Evolutionary conservation across 306 rosid species (phyloP), one percentile per base, ranked within the genome.

Genomic region (Alnus glutinosa): DNA sequence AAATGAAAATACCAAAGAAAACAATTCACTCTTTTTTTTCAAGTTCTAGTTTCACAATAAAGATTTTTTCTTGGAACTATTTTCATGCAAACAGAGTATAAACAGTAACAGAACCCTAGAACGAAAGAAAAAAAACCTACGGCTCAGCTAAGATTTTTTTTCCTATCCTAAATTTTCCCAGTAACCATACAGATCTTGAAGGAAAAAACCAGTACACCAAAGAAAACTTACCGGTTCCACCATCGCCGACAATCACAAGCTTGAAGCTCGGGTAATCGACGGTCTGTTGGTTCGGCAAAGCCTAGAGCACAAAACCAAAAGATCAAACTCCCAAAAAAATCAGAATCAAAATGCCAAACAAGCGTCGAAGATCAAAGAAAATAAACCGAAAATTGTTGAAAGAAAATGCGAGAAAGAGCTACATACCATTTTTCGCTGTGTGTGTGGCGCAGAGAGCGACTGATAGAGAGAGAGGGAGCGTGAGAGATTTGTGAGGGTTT

Each of bases 191-290:
- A 76, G 62, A 82, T 69, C 78, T 75, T 0, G 34, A 73, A 16
- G 3, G 4, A 49, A 23, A 78, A 12, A 3, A 49, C 5, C 59
- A 12, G n/a, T 11, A 7, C 3, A 36, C 1, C 14, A 6, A 75
- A 62, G 16, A 14, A 9, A 1, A 6, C 2, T 9, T 46, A 90
- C 97, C 97, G 1, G 97, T 92, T 81, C 96, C 97, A 39, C 97
- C 97, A 59, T 92, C 97, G 1, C 97, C 97, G 5, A 92, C 97
- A 8, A 92, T 82, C 9, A 92, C 94, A 62, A 92, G 97, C 89
- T 92, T 92, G 86, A 92, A 92, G 83, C 90, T 89, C 0, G 96
- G 97, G 79, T 88, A 92, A 34, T 92, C 92, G 8, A 90, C 96
- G 19, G 91, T 89, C 81, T 89, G 92, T 85, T 92, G 96, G 77